These are phyloP conservation scores for Endoconidiophora laricicola DNA, from an alignment of 2,329 filamentous ascomycete species.

Conservation along the genomic window DNA sequence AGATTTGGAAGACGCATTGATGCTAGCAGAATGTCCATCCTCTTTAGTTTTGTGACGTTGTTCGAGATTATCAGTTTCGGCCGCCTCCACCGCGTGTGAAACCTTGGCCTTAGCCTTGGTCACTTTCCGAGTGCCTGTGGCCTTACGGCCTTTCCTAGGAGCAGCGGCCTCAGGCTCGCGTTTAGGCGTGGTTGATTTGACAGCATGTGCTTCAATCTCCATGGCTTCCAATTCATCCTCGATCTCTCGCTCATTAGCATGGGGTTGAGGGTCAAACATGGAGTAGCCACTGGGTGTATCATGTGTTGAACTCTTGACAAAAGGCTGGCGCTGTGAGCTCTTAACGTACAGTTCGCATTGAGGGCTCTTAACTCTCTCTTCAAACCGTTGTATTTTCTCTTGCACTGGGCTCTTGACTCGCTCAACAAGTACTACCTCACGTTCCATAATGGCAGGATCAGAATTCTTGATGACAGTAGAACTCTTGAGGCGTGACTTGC, in stretches of 20 bases:
- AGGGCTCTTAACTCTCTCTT: conserved; percentile 18
- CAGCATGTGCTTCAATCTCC: conserved; percentile 31
- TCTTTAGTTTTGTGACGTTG: background rate
- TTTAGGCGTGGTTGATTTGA: background rate
- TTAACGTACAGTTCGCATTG: background rate
- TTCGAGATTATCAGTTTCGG: conserved; percentile 18
- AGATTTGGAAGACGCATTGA: background rate
- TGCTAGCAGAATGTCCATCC: background rate
- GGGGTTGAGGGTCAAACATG: conserved; percentile 35
- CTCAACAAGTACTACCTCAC: too few relatives aligned
- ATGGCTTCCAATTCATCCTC: conserved; percentile 35
- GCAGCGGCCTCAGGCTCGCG: conserved; percentile 22
- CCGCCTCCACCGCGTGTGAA: too few relatives aligned
- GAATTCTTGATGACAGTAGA: too few relatives aligned
- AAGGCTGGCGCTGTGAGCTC: background rate
- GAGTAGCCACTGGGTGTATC: conserved; percentile 22
- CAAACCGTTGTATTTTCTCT: too few relatives aligned
- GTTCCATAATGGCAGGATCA: too few relatives aligned
- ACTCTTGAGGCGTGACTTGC: conserved; percentile 12
- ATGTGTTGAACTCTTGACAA: background rate
- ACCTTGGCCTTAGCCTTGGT: conserved; percentile 34
- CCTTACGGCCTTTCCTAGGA: conserved; percentile 39
- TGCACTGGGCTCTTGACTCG: too few relatives aligned
- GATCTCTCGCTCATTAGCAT: conserved; percentile 30
- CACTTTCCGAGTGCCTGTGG: conserved; percentile 29